These are phyloP conservation scores for Calophaca sinica DNA, from an alignment of 306 rosid genomes.

Conservation along the genomic window DNA sequence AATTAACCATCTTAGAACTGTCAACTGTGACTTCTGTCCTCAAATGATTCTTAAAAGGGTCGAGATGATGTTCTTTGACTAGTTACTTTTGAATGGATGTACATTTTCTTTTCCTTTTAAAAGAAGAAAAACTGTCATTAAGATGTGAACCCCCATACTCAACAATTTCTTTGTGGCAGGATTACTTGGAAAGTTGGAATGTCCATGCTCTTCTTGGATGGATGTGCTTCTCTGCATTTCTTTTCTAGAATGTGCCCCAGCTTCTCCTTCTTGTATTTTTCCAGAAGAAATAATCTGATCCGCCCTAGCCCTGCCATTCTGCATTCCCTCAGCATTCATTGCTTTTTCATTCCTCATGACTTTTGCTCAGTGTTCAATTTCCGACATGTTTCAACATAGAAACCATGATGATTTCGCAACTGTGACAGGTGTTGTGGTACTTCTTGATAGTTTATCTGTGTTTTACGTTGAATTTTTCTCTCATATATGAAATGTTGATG, in stretches of 20 bases:
- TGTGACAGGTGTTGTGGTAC: slow-evolving; percentile 88
- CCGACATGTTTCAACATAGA: slow-evolving; percentile 86
- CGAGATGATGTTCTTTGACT: slow-evolving; percentile 55
- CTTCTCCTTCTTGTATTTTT: slow-evolving; percentile 76
- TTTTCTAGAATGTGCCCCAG: slow-evolving; percentile 86
- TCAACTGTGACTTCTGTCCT: slow-evolving; percentile 31
- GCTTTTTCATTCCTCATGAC: slow-evolving; percentile 90
- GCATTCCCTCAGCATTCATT: slow-evolving; percentile 81
- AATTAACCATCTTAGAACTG: slow-evolving; percentile 20
- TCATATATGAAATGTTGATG: slow-evolving; percentile 47
- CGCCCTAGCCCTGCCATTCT: slow-evolving; percentile 78
- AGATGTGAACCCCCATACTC: slow-evolving; percentile 72
- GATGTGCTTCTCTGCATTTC: slow-evolving; percentile 86
- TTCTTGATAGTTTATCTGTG: slow-evolving; percentile 58
- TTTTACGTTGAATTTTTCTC: slow-evolving; percentile 43
- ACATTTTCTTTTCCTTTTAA: slow-evolving; percentile 59
- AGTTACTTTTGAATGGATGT: slow-evolving; percentile 60
- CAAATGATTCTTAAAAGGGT: slow-evolving; percentile 60
- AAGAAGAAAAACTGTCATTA: slow-evolving; percentile 59
- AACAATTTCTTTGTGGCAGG: slow-evolving; percentile 94
- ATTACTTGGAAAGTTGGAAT: slow-evolving; percentile 83
- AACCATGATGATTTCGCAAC: slow-evolving; percentile 74
- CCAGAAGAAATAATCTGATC: slow-evolving; percentile 81
- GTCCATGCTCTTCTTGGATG: slow-evolving; percentile 88
- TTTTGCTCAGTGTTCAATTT: slow-evolving; percentile 88